Percentiles rank a stretch among this genome's conserved stretches.
Evolutionary conservation across 169 alveolate genomes (phyloP).

Genomic region (Haemoproteus tartakovskyi): DNA sequence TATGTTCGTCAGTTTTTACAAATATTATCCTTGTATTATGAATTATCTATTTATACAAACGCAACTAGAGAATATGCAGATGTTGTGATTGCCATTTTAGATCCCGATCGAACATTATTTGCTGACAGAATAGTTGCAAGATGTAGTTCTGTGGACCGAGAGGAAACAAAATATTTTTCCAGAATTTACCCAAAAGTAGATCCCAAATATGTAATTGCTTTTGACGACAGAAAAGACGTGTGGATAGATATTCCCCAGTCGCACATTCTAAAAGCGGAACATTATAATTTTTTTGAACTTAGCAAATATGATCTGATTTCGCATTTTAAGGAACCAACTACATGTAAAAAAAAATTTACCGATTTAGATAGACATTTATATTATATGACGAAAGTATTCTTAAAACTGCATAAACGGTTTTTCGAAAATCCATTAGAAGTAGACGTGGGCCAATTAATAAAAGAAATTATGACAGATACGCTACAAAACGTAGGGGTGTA

Average conservation of each 20-base stretch:
- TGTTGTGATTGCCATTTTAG: constrained; percentile 87
- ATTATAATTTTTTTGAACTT: constrained; percentile 86
- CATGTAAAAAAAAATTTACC: constrained; percentile 68
- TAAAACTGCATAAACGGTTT: constrained; percentile 83
- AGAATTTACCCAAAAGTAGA: constrained; percentile 83
- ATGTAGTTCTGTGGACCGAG: constrained; percentile 82
- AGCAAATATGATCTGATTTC: constrained; percentile 71
- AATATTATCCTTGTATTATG: constrained; percentile 85
- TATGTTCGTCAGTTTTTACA: constrained; percentile 85
- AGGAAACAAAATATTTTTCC: constrained; percentile 77
- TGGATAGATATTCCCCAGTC: constrained; percentile 87
- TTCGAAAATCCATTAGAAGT: constrained; percentile 83
- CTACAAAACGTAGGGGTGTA: constrained; percentile 82
- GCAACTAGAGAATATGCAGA: constrained; percentile 93
- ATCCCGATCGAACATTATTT: constrained; percentile 87
- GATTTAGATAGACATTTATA: constrained; percentile 88
- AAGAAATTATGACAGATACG: constrained; percentile 75
- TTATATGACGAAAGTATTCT: constrained; percentile 82
- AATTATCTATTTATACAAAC: constrained; percentile 87
- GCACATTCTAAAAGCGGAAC: constrained; percentile 89
- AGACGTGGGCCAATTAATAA: constrained; percentile 83
- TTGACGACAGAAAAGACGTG: constrained; percentile 89
- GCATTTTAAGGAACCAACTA: constrained; percentile 59
- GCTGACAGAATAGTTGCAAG: constrained; percentile 88
- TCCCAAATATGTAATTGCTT: constrained; percentile 83